Base-by-base conservation (phyloP, 306 rosid genomes). In the Cicer cuneatum region DNA sequence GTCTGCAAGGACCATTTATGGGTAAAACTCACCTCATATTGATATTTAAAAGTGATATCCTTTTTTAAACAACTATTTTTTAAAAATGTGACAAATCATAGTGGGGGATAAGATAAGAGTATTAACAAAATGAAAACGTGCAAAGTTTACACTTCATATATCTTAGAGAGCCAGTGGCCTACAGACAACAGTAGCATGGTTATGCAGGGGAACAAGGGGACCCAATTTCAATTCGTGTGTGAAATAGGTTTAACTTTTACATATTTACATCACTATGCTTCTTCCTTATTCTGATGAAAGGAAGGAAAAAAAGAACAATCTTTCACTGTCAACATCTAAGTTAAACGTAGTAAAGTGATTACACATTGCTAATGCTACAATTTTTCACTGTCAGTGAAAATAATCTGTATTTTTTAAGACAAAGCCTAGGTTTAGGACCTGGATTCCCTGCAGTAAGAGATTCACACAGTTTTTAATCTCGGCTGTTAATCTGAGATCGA, bases 321-420 rank as follows among this genome's bases (percentile, higher is more conserved):
- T 79, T 80, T 73, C 72, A 45, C 72, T 14, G 45, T 66, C 59
- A 71, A 72, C 73, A 77, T 63, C 84, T 84, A 73, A 70, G 81
- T 71, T 74, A 78, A 78, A 83, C 35, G 52, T 81, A 59, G 79
- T 62, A 57, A 8, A 65, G 60, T 64, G 67, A 65, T 48, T 80
- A 74, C 84, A 69, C 45, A 42, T 71, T 59, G 81, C 10, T 75
- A 47, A 62, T 64, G 81, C 16, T 75, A 76, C 80, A 89, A 65
- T 53, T 83, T 83, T 80, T 78, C 74, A 77, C 79, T 47, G 63
- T 72, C 46, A 53, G 77, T 80, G 71, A 53, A 70, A 80, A 78
- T 71, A 58, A 61, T 72, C 53, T 65, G 71, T 76, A 65, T 10
- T 38, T 45, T 10, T 38, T 39, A 81, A 24, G 76, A 80, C 62